Conservation (phyloP, 1,284 basidiomycete genomes). For the Puccinia coronata region DNA sequence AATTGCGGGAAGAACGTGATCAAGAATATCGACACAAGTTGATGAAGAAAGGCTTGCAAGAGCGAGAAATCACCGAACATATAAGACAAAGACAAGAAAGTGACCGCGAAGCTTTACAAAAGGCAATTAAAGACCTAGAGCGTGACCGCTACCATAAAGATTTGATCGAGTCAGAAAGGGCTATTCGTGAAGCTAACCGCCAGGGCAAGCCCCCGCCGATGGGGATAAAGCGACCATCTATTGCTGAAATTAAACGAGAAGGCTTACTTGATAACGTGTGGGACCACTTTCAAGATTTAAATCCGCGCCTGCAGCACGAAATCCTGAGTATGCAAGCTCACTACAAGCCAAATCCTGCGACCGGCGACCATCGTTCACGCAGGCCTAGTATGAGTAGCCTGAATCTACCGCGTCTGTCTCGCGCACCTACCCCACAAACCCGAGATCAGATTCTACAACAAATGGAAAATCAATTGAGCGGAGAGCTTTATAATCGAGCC, state of each 20-base stretch:
- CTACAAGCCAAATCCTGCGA: constrained; percentile 14
- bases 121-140: constrained; percentile 24
- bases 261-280: constrained; percentile 30
- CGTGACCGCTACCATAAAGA: constrained; percentile 29
- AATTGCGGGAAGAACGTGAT: constrained; percentile 33
- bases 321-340: constrained; percentile 23
- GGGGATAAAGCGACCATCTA: constrained; percentile 37
- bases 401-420: neutral
- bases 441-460: constrained; percentile 10
- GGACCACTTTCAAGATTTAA: constrained; percentile 26
- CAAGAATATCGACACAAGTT: constrained; percentile 35
- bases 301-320: constrained; percentile 42
- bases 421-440: neutral
- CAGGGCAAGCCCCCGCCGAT: constrained; percentile 39
- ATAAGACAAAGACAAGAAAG: constrained; percentile 34
- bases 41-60: constrained; percentile 47
- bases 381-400: neutral
- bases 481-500: neutral
- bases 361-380: neutral
- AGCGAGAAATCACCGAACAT: constrained; percentile 43
- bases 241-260: constrained; percentile 26
- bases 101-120: constrained; percentile 29
- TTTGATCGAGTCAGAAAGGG: constrained; percentile 12
- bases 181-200: constrained; percentile 19
- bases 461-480: neutral